Conservation (phyloP, 495 filamentous ascomycete species). For the Aspergillus affinis region DNA sequence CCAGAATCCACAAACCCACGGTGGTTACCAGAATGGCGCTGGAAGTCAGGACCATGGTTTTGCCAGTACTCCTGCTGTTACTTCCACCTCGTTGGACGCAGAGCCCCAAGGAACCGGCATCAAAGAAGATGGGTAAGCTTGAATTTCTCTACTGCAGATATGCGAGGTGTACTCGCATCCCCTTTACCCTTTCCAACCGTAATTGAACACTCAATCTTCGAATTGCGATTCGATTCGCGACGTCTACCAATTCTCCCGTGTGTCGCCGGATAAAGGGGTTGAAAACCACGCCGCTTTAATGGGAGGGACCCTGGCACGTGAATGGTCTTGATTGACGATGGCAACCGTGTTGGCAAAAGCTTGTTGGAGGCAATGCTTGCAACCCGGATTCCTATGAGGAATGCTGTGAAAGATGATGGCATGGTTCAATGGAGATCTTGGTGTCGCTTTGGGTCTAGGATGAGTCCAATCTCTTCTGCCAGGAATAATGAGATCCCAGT, state of each 20-base stretch:
- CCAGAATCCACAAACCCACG: slow-evolving; percentile 46
- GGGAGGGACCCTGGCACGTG: not conserved
- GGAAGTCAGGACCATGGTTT: slow-evolving; percentile 56
- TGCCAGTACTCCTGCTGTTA: slow-evolving; percentile 24
- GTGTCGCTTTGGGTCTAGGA: slow-evolving; percentile 14
- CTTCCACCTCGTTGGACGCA: slow-evolving; percentile 28
- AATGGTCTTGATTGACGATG: slow-evolving; percentile 3
- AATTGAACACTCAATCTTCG: not conserved
- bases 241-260: not conserved
- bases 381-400: slow-evolving; percentile 14
- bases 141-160: slow-evolving; percentile 19
- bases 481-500: slow-evolving; percentile 13
- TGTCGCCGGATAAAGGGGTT: not conserved
- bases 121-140: slow-evolving; percentile 98
- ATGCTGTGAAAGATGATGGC: slow-evolving; percentile 4
- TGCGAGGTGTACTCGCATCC: slow-evolving; percentile 10
- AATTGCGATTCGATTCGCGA: not conserved
- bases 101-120: slow-evolving; percentile 63
- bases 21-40: slow-evolving; percentile 62
- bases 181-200: not conserved
- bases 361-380: not conserved
- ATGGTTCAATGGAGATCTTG: slow-evolving; percentile 11
- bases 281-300: not conserved
- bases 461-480: slow-evolving; percentile 14
- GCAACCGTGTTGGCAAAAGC: not conserved